A percentile compares a stretch with the other conserved stretches of the same genome.
phyloP scores from a whole-genome alignment of 1,284 basidiomycete species.

The Ceratobasidium sp. region DNA sequence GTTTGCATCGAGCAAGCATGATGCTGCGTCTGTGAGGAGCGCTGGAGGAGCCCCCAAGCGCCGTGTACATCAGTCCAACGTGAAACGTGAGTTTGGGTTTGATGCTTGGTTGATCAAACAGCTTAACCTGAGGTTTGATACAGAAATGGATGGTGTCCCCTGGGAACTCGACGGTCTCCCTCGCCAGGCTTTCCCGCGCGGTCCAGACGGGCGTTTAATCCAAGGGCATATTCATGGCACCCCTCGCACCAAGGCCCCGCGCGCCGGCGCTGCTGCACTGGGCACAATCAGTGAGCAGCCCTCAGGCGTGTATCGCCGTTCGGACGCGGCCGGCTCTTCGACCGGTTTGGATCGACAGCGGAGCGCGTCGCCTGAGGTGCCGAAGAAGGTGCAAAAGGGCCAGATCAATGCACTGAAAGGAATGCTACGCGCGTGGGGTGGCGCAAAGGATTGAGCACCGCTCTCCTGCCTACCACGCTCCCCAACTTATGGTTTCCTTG shows the following conservation, averaged over 20 bases:
- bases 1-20: slow-evolving; percentile 48
- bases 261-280: slow-evolving; percentile 51
- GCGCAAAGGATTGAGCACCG: slow-evolving; percentile 28
- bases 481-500: background rate
- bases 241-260: slow-evolving; percentile 33
- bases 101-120: background rate
- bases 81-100: slow-evolving; percentile 69
- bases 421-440: slow-evolving; percentile 69
- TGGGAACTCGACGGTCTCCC: slow-evolving; percentile 73
- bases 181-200: slow-evolving; percentile 64
- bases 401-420: slow-evolving; percentile 84
- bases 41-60: slow-evolving; percentile 15
- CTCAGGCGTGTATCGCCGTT: slow-evolving; percentile 44
- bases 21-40: slow-evolving; percentile 30
- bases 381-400: slow-evolving; percentile 82
- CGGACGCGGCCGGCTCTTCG: slow-evolving; percentile 44
- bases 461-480: background rate
- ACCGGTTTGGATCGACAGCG: slow-evolving; percentile 40
- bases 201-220: slow-evolving; percentile 47
- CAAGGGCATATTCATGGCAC: slow-evolving; percentile 63
- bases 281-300: slow-evolving; percentile 78
- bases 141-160: slow-evolving; percentile 77
- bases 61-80: slow-evolving; percentile 58
- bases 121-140: background rate
- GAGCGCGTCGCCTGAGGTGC: slow-evolving; percentile 47